Evolutionary conservation across 2,329 filamentous ascomycete genomes (phyloP), one percentile per base, ranked within the genome.

Genomic region (Acarospora socialis): DNA sequence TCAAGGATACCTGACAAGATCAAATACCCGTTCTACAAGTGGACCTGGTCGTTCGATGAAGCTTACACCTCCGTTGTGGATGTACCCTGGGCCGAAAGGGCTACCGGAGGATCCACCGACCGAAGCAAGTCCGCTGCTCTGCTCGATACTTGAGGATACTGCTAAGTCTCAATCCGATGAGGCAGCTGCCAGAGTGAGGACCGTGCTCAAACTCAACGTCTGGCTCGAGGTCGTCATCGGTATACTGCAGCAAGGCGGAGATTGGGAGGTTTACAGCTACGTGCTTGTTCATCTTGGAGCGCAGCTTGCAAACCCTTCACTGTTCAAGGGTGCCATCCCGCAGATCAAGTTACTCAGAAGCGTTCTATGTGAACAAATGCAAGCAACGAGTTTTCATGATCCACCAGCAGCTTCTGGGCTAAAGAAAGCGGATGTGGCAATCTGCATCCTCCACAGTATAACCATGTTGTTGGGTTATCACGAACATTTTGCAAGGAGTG

Each of bases 181-280:
- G 3, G 39, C 45, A 2, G 19, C n/a, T n/a, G n/a, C 40, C 4
- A 34, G 44, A 20, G 55, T 54, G 34, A 50, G 57, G n/a, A 54
- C 59, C 2, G 55, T 66, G 5, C 57, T 83, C 33, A 67, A 73
- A 33, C 65, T 78, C 28, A 64, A 66, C 9, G 55, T 66, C 23
- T 93, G 83, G 80, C 64, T 92, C n/a, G 79, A 86, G 40, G 66
- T 74, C 7, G 64, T 92, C 21, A 69, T 82, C 16, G 65, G 66
- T n/a, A 59, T 90, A n/a, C 59, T 92, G 25, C 73, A 79, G 42
- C 68, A 74, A 34, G 79, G 29, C n/a, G 77, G 73, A 28, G 77
- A 90, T 39, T 95, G 87, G 86, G 84, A 95, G 50, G 63, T 92
- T 2, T 93, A 92, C 61, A 87, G 82, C 54, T 94, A 87, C 50